These are phyloP conservation scores for Candida insectorum DNA, from an alignment of 805 yeast species.

Conservation along the genomic window DNA sequence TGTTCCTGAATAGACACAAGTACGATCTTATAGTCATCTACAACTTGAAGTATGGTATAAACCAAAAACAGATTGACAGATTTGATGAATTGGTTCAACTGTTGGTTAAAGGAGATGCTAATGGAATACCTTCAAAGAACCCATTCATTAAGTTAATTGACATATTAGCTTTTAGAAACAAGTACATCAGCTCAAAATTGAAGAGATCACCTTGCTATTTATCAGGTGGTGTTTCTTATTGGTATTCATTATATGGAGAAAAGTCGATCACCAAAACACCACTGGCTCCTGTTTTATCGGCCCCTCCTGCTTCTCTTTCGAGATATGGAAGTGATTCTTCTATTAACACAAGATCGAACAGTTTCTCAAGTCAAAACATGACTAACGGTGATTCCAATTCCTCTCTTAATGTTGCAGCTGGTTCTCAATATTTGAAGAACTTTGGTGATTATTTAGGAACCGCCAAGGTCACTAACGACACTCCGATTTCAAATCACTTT, in stretches of 20 bases:
- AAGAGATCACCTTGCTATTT: constrained; percentile 30
- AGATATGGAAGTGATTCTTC: constrained; percentile 11
- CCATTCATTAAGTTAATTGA: constrained; percentile 52
- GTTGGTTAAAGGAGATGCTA: constrained; percentile 29
- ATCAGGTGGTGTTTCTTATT: constrained; percentile 34
- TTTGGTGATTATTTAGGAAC: constrained; percentile 29
- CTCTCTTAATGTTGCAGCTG: neutral
- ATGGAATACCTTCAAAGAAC: constrained; percentile 46
- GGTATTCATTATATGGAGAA: constrained; percentile 32
- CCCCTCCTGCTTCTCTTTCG: constrained; percentile 18
- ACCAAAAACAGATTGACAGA: constrained; percentile 20
- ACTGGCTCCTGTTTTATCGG: constrained; percentile 10
- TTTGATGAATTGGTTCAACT: constrained; percentile 31
- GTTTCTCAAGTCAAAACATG: neutral
- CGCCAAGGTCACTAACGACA: constrained; percentile 17
- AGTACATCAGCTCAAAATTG: constrained; percentile 31
- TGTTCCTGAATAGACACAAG: constrained; percentile 50
- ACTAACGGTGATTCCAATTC: neutral
- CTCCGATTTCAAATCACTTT: constrained; percentile 18
- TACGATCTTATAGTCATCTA: constrained; percentile 68
- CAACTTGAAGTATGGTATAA: constrained; percentile 43
- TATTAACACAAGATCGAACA: constrained; percentile 4
- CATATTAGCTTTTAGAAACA: constrained; percentile 26
- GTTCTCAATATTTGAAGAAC: constrained; percentile 25
- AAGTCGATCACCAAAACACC: constrained; percentile 15